These are phyloP conservation scores for Cercospora sp. DNA, from an alignment of 2,329 filamentous ascomycete genomes.

Conservation along the genomic window DNA sequence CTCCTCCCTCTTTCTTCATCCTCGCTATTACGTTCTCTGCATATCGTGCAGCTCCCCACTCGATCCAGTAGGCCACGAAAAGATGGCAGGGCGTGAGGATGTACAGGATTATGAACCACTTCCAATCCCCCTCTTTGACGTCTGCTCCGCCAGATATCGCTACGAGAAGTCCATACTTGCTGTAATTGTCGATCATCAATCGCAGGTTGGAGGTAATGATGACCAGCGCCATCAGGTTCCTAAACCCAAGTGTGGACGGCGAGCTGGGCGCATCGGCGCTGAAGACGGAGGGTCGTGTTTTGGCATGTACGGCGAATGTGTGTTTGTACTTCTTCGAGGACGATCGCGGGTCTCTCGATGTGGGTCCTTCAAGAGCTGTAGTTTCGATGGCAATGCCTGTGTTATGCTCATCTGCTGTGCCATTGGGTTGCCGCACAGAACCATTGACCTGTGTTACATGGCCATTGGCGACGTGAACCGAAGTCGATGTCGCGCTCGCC, in stretches of 20 bases:
- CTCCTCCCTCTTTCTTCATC: conserved; percentile 43
- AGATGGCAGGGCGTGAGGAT: conserved; percentile 87
- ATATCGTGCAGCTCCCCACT: conserved; percentile 76
- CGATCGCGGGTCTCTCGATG: conserved; percentile 5
- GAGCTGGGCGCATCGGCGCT: conserved; percentile 75
- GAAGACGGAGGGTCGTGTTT: conserved; percentile 72
- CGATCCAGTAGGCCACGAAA: conserved; percentile 85
- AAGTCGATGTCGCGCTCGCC: conserved; percentile 8
- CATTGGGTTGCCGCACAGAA: neutral
- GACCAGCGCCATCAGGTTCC: conserved; percentile 94
- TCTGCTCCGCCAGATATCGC: conserved; percentile 69
- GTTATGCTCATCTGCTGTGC: neutral
- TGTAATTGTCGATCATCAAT: conserved; percentile 93
- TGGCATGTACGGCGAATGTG: conserved; percentile 80
- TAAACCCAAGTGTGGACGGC: conserved; percentile 88
- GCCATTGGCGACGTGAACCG: conserved; percentile 9
- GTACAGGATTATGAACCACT: conserved; percentile 61
- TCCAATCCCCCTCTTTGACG: conserved; percentile 30
- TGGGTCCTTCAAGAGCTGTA: neutral
- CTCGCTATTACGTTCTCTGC: conserved; percentile 68
- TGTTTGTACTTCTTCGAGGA: conserved; percentile 75
- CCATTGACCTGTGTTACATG: conserved; percentile 7
- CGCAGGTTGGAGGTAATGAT: conserved; percentile 89
- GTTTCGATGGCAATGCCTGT: neutral
- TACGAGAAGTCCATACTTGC: conserved; percentile 96